Conservation (phyloP, 1,139 yeast genomes). For the Debaryomyces nepalensis region DNA sequence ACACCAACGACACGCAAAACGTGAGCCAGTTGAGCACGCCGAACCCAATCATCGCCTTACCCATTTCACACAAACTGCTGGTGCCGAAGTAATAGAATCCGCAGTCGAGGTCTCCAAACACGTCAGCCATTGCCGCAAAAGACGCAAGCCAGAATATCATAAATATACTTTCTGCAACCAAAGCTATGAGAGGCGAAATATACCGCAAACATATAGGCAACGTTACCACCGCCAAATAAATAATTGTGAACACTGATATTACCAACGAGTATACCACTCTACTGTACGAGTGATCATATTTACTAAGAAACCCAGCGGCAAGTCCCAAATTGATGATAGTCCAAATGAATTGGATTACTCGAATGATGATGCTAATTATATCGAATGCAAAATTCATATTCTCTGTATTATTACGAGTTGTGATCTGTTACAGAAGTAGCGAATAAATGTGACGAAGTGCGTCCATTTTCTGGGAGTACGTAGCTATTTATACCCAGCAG, state of each 20-base stretch:
- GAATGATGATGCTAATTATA: constrained; percentile 8
- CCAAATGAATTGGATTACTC: constrained; percentile 27
- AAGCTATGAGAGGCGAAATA: constrained; percentile 22
- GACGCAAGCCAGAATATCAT: constrained; percentile 31
- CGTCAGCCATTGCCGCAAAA: constrained; percentile 31
- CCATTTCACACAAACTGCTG: constrained; percentile 25
- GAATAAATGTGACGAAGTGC: not conserved
- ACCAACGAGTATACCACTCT: constrained; percentile 28
- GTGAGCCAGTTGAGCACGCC: constrained; percentile 35
- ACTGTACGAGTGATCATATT: constrained; percentile 15
- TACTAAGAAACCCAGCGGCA: constrained; percentile 29
- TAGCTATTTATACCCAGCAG: constrained; percentile 3
- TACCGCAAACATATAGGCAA: constrained; percentile 16
- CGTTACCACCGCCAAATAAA: constrained; percentile 25
- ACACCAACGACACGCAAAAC: constrained; percentile 27
- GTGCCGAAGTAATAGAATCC: constrained; percentile 2
- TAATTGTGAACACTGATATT: constrained; percentile 26
- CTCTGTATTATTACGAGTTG: not conserved
- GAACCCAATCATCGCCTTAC: constrained; percentile 37
- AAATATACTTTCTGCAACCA: constrained; percentile 29
- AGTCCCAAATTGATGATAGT: constrained; percentile 31
- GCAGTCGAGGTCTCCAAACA: constrained; percentile 29
- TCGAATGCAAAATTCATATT: not conserved
- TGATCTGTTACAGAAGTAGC: not conserved
- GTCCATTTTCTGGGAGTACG: not conserved